These are phyloP conservation scores for Rostrohypoxylon terebratum DNA, from an alignment of 495 filamentous ascomycete genomes.

Conservation along the genomic window DNA sequence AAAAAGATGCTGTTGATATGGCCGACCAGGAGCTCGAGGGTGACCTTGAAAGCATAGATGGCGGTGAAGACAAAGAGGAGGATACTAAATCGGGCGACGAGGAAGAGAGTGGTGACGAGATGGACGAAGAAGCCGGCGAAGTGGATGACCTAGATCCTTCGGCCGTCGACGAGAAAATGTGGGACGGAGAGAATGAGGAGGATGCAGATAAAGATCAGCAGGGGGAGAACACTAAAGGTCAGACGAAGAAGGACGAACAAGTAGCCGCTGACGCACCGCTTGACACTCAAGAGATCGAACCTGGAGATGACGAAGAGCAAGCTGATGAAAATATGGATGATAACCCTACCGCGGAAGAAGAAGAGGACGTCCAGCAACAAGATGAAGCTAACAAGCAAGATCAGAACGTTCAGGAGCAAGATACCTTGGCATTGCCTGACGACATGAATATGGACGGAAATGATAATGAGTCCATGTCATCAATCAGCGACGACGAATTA, in stretches of 20 bases:
- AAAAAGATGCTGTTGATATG: conserved; percentile 93
- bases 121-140: conserved; percentile 89
- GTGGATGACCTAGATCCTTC: conserved; percentile 89
- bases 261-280: conserved; percentile 70
- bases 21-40: conserved; percentile 90
- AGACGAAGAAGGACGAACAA: conserved; percentile 72
- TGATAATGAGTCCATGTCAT: conserved; percentile 61
- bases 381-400: conserved; percentile 72
- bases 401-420: conserved; percentile 72
- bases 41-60: conserved; percentile 73
- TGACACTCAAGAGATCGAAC: conserved; percentile 65
- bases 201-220: conserved; percentile 83
- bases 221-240: conserved; percentile 75
- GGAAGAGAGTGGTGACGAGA: conserved; percentile 70
- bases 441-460: conserved; percentile 76
- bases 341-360: conserved; percentile 71
- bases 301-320: conserved; percentile 61
- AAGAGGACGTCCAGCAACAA: conserved; percentile 78
- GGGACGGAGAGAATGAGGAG: conserved; percentile 86
- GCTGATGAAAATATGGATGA: conserved; percentile 65
- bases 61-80: conserved; percentile 67
- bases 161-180: conserved; percentile 97
- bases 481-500: conserved; percentile 66
- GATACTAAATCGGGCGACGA: conserved; percentile 64
- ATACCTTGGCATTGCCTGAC: conserved; percentile 72